phyloP scores from a whole-genome alignment of 345 rosid species.

The Gossypium australe region DNA sequence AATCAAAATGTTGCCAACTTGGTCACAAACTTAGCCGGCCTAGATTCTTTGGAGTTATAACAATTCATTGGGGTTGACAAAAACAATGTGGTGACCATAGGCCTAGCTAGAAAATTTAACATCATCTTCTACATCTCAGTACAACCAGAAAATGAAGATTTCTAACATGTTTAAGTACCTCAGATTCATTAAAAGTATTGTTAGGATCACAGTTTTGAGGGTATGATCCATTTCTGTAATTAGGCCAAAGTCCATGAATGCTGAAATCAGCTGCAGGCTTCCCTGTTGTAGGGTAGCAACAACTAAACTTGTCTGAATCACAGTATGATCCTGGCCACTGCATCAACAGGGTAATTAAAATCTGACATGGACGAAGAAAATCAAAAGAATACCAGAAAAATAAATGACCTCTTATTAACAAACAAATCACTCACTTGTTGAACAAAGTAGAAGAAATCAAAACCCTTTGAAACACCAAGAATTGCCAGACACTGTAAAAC shows the following conservation, averaged over 20 bases:
- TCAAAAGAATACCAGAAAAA: not conserved
- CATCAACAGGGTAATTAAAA: not conserved
- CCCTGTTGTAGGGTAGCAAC: slow-evolving; percentile 82
- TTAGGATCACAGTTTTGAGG: slow-evolving; percentile 61
- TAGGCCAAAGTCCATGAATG: slow-evolving; percentile 95
- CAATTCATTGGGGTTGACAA: not conserved
- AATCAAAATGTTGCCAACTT: not conserved
- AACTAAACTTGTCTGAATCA: slow-evolving; percentile 42
- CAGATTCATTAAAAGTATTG: slow-evolving; percentile 35
- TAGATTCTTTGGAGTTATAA: not conserved
- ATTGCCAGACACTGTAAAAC: slow-evolving; percentile 1
- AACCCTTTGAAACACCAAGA: slow-evolving; percentile 41
- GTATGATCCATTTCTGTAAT: slow-evolving; percentile 59
- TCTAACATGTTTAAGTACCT: slow-evolving; percentile 38
- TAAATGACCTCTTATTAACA: not conserved
- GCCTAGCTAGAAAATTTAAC: not conserved
- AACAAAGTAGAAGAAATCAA: slow-evolving; percentile 96
- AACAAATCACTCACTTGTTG: slow-evolving; percentile 49
- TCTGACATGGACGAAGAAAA: not conserved
- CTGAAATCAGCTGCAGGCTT: slow-evolving; percentile 81
- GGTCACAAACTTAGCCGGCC: slow-evolving; percentile 1
- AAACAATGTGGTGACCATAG: not conserved
- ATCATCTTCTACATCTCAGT: not conserved
- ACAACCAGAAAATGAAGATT: not conserved
- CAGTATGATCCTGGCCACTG: slow-evolving; percentile 97